Evolutionary conservation across 78 protist genomes (phyloP).

Genomic region (Dictyostelium brefeldianum): DNA sequence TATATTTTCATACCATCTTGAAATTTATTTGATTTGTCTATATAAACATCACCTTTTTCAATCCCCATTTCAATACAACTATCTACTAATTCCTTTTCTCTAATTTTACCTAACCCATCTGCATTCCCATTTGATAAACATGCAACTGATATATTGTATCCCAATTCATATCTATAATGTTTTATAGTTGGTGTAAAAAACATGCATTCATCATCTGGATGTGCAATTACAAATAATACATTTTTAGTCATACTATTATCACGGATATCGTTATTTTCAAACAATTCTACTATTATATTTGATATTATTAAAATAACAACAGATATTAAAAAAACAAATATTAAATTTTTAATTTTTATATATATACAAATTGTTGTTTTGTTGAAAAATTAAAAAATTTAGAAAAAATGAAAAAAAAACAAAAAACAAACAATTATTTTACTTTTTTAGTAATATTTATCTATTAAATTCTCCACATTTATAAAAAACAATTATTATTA

Average conservation of each 20-base stretch:
- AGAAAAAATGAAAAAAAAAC: too few relatives aligned
- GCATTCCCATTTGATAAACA: slow-evolving; percentile 79
- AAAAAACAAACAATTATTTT: too few relatives aligned
- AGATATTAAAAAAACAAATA: not conserved
- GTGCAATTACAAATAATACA: slow-evolving; percentile 87
- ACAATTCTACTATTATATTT: not conserved
- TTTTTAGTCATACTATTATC: not conserved
- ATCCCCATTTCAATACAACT: slow-evolving; percentile 48
- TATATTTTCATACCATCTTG: slow-evolving; percentile 41
- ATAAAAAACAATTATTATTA: too few relatives aligned
- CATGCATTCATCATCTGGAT: slow-evolving; percentile 97
- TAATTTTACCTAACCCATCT: slow-evolving; percentile 83
- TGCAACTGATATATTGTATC: slow-evolving; percentile 18
- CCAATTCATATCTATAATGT: not conserved
- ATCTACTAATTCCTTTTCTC: slow-evolving; percentile 76
- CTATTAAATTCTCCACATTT: too few relatives aligned
- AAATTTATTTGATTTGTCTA: slow-evolving; percentile 41
- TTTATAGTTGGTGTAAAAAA: slow-evolving; percentile 88
- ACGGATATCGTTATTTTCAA: not conserved
- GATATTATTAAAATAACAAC: not conserved
- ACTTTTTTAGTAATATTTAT: too few relatives aligned
- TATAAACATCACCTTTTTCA: not conserved
- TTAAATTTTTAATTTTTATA: not conserved
- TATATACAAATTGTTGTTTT: not conserved
- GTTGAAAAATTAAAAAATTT: not conserved